These are phyloP conservation scores for Centaurea solstitialis DNA, from an alignment of 129 eudicot species.

Conservation along the genomic window DNA sequence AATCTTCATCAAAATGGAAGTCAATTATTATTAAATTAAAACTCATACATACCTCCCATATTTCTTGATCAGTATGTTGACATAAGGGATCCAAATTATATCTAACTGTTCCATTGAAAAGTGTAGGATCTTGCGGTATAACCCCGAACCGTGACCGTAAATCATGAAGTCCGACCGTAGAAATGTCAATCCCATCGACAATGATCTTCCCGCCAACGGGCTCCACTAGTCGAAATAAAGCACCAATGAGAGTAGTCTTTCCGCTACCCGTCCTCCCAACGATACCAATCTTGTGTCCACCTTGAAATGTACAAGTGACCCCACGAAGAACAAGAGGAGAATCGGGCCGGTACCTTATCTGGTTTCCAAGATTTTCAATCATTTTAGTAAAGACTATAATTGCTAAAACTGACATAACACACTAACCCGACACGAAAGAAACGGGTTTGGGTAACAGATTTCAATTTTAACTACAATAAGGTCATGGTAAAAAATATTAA, in stretches of 20 bases:
- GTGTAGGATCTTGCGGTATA: constrained; percentile 76
- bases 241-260: constrained; percentile 64
- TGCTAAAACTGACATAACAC: too few species aligned
- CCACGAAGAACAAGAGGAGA: constrained; percentile 67
- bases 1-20: not conserved
- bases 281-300: constrained; percentile 70
- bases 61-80: constrained; percentile 51
- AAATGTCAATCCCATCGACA: constrained; percentile 61
- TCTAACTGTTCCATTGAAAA: constrained; percentile 68
- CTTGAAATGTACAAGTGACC: constrained; percentile 52
- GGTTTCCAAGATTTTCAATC: constrained; percentile 16
- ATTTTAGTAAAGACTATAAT: constrained; percentile 3
- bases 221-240: constrained; percentile 67
- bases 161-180: constrained; percentile 62
- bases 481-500: too few species aligned
- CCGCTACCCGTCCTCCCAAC: constrained; percentile 83
- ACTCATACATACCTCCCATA: constrained; percentile 57
- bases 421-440: too few species aligned
- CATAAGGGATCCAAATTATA: constrained; percentile 67
- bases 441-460: too few species aligned
- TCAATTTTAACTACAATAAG: too few species aligned
- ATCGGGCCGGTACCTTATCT: constrained; percentile 62
- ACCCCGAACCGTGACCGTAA: constrained; percentile 63
- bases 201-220: constrained; percentile 56
- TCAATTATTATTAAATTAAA: constrained; percentile 8